Conservation (phyloP, 805 yeast genomes). For the Kregervanrija delftensis region DNA sequence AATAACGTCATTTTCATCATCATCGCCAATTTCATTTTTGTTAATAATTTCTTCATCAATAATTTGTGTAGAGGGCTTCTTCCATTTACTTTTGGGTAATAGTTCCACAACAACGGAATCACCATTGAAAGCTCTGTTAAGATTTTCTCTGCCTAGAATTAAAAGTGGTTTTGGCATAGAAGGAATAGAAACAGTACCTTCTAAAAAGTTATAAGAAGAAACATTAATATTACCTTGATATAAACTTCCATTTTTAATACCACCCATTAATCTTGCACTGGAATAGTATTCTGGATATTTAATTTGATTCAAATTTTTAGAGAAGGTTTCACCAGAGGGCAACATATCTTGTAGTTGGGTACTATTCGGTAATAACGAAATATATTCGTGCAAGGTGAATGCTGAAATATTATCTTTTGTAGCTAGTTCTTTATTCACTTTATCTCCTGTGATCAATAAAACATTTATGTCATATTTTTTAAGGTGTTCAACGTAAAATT, state of each 20-base stretch:
- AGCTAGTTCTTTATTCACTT: constrained; percentile 55
- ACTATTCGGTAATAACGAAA: constrained; percentile 61
- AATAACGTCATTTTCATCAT: constrained; percentile 36
- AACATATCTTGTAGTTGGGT: constrained; percentile 72
- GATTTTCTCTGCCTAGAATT: constrained; percentile 71
- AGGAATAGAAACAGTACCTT: constrained; percentile 70
- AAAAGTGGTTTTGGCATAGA: constrained; percentile 77
- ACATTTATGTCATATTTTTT: constrained; percentile 34
- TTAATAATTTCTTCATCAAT: constrained; percentile 68
- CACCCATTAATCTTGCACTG: constrained; percentile 81
- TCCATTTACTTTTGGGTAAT: constrained; percentile 82
- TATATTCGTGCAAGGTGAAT: constrained; percentile 58
- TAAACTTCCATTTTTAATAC: constrained; percentile 77
- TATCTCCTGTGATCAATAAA: constrained; percentile 72
- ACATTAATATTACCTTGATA: constrained; percentile 80
- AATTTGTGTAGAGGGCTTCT: constrained; percentile 71
- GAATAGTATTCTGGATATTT: constrained; percentile 74
- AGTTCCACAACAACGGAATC: constrained; percentile 89
- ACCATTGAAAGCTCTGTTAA: constrained; percentile 88
- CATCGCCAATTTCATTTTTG: constrained; percentile 53
- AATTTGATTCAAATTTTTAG: constrained; percentile 38
- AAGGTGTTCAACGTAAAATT: constrained; percentile 70
- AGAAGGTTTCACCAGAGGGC: constrained; percentile 45
- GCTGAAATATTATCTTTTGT: constrained; percentile 45
- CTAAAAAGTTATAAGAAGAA: constrained; percentile 80